These are phyloP conservation scores for Thelephora aurantiotincta DNA, from an alignment of 768 basidiomycete genomes.

Conservation along the genomic window DNA sequence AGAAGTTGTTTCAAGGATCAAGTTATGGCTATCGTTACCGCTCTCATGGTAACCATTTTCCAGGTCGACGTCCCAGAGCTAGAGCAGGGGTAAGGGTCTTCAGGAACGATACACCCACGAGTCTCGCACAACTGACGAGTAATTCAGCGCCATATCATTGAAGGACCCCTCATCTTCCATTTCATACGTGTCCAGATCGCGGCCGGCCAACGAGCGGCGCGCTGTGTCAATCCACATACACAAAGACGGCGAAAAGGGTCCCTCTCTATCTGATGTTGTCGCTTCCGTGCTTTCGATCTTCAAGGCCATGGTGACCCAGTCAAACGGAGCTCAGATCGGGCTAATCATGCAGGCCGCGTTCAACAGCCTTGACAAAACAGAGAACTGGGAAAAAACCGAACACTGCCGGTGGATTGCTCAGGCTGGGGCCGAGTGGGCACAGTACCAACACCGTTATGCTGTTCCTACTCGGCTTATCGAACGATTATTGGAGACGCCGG, in stretches of 20 bases:
- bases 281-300: slow-evolving; percentile 60
- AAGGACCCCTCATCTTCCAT: too few species aligned
- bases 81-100: slow-evolving; percentile 50
- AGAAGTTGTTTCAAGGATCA: slow-evolving; percentile 60
- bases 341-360: slow-evolving; percentile 61
- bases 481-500: slow-evolving; percentile 49
- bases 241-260: slow-evolving; percentile 79
- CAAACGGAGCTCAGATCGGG: slow-evolving; percentile 62
- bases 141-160: too few species aligned
- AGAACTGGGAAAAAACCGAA: slow-evolving; percentile 51
- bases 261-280: slow-evolving; percentile 57
- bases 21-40: slow-evolving; percentile 52
- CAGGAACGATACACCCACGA: too few species aligned
- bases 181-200: slow-evolving; percentile 51
- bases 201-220: slow-evolving; percentile 66
- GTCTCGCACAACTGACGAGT: too few species aligned
- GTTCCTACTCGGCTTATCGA: slow-evolving; percentile 80
- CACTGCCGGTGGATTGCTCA: slow-evolving; percentile 78
- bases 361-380: slow-evolving; percentile 44
- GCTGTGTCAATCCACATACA: slow-evolving; percentile 86
- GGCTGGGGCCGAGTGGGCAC: slow-evolving; percentile 73
- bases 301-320: slow-evolving; percentile 58
- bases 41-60: slow-evolving; percentile 55
- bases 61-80: slow-evolving; percentile 44
- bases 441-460: slow-evolving; percentile 87